These are phyloP conservation scores for Cicer pinnatifidum DNA, from an alignment of 306 rosid genomes.

Conservation along the genomic window DNA sequence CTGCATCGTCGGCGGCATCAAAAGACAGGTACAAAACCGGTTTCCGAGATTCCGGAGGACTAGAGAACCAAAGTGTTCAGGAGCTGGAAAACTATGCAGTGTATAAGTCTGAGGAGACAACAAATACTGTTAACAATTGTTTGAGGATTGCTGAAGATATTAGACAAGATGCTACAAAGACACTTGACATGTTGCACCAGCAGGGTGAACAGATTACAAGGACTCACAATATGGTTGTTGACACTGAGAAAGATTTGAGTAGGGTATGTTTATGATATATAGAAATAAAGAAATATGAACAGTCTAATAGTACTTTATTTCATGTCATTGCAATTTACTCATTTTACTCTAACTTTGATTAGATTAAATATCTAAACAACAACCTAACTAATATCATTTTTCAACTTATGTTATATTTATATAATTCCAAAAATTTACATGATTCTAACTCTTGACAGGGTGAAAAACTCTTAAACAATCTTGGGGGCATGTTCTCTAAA, in stretches of 20 bases:
- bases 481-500: constrained; percentile 92
- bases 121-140: constrained; percentile 70
- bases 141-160: constrained; percentile 86
- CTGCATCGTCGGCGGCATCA: constrained; percentile 38
- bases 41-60: constrained; percentile 65
- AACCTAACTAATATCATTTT: too few species aligned
- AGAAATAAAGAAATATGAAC: background rate
- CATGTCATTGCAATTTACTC: too few species aligned
- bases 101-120: constrained; percentile 79
- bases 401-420: background rate
- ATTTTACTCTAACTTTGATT: background rate
- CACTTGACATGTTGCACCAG: constrained; percentile 83
- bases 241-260: constrained; percentile 83
- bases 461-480: constrained; percentile 88
- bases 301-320: too few species aligned
- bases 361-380: background rate
- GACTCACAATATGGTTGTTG: constrained; percentile 80
- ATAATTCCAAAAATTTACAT: background rate
- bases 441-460: constrained; percentile 65
- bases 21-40: constrained; percentile 55
- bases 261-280: constrained; percentile 51
- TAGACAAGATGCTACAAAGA: constrained; percentile 72
- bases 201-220: constrained; percentile 95
- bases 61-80: constrained; percentile 76
- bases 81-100: constrained; percentile 80